Evolutionary conservation across 2,329 filamentous ascomycete species (phyloP), one percentile per base, ranked within the genome.

Genomic region (Colletotrichum gigasporum): DNA sequence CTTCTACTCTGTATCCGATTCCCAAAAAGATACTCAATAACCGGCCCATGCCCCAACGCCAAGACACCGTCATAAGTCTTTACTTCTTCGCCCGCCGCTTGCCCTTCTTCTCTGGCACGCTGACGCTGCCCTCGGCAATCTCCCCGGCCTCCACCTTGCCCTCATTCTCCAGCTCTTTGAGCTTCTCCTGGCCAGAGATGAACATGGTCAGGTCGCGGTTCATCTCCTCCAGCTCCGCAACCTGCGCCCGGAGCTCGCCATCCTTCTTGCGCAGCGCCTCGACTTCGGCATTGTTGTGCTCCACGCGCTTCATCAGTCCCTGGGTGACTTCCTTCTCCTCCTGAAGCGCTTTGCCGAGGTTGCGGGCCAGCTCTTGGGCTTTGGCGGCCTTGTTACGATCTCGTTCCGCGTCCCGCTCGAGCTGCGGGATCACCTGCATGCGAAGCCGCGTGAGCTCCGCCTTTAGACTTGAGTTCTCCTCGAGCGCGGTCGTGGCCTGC

Each of bases 191-290:
- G 0, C 92, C 91, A 18, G 89, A 92, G 64, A 97, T 95, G 72
- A 95, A 97, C 84, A 97, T 94, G 52, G 85, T 89, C 74, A 97
- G 75, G 74, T 97, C 95, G 12, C 91, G 86, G 73, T 97, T 97
- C 83, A 94, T 91, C 75, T 97, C 94, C 68, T 89, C 87, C 42
- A 97, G 78, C 69, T 97, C 93, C 37, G 81, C 84, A 69, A 92
- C 91, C 75, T 93, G 87, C 12, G 70, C 73, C 70, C 85, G 86
- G 4, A 91, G 77, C 39, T 81, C 82, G 24, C 82, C 81, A 2
- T 90, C 76, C 73, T 90, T 84, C 63, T 82, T 82, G 41, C 85
- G 82, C 16, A 93, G 76, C 18, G 68, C 80, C 60, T 85, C 83
- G 7, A 90, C 79, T 70, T 92, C 89, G 41, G 82, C 81, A 65